Conservation (phyloP, 2,329 filamentous ascomycete species). For the Reticulascus tulasneorum region DNA sequence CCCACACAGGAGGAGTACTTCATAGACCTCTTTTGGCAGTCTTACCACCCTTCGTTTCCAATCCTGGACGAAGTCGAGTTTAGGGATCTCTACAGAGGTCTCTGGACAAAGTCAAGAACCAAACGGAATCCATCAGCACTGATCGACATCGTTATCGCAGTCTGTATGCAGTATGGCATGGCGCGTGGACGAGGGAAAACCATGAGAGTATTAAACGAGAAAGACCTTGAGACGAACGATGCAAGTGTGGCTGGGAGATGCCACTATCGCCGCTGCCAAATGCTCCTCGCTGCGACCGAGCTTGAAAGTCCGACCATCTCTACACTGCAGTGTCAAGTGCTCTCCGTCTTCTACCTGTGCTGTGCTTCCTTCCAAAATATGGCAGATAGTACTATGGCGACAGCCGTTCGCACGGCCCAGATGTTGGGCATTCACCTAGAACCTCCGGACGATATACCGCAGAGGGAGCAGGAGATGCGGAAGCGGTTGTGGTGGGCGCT, state of each 20-base stretch:
- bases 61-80: constrained; percentile 42
- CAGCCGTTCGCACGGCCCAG: constrained; percentile 40
- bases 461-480: constrained; percentile 35
- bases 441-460: constrained; percentile 29
- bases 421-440: constrained; percentile 46
- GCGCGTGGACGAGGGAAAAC: constrained; percentile 7
- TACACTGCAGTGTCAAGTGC: constrained; percentile 44
- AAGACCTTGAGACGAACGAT: no score
- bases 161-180: constrained; percentile 46
- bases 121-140: constrained; percentile 36
- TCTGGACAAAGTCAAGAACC: constrained; percentile 20
- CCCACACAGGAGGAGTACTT: constrained; percentile 42
- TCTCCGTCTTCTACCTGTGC: constrained; percentile 41
- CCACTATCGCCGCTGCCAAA: constrained; percentile 43
- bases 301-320: constrained; percentile 42
- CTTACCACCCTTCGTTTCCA: constrained; percentile 34
- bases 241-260: constrained; percentile 38
- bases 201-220: no score
- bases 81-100: constrained; percentile 35
- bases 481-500: constrained; percentile 51
- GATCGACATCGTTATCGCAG: constrained; percentile 47
- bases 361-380: constrained; percentile 46
- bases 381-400: constrained; percentile 33
- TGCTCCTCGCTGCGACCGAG: constrained; percentile 33
- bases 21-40: constrained; percentile 43